Conservation (phyloP, 257 asterid species). For the Jacaranda copaia region DNA sequence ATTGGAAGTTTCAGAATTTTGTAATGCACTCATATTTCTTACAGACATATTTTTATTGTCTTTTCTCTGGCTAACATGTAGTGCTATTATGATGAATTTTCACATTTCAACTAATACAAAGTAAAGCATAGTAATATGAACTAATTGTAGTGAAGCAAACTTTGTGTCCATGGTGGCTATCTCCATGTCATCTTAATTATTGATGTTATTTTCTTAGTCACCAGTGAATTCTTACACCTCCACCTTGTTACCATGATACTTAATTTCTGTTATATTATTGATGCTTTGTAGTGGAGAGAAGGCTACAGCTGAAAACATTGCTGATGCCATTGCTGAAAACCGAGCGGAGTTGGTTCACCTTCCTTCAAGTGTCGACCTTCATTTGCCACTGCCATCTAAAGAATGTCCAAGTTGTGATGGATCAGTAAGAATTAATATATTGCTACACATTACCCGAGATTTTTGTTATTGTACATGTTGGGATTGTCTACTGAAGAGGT, state of each 20-base stretch:
- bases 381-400: conserved; percentile 80
- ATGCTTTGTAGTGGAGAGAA: conserved; percentile 81
- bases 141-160: too few species aligned
- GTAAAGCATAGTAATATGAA: neutral
- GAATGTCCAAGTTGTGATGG: conserved; percentile 93
- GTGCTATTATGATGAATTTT: conserved; percentile 26
- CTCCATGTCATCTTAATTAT: too few species aligned
- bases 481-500: conserved; percentile 18
- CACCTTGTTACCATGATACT: neutral
- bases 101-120: conserved; percentile 6
- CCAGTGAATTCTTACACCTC: too few species aligned
- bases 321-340: conserved; percentile 85
- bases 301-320: conserved; percentile 89
- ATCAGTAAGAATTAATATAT: conserved; percentile 63
- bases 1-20: conserved; percentile 19
- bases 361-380: conserved; percentile 82
- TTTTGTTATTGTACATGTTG: conserved; percentile 27
- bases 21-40: conserved; percentile 12
- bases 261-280: conserved; percentile 28
- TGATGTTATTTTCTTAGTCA: too few species aligned
- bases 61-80: conserved; percentile 18
- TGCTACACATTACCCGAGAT: conserved; percentile 19
- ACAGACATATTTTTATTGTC: conserved; percentile 8
- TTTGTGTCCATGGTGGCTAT: too few species aligned
- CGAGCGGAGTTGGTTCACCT: conserved; percentile 96